Evolutionary conservation across 257 asterid genomes (phyloP), one percentile per base, ranked within the genome.

Genomic region (Striga asiatica): DNA sequence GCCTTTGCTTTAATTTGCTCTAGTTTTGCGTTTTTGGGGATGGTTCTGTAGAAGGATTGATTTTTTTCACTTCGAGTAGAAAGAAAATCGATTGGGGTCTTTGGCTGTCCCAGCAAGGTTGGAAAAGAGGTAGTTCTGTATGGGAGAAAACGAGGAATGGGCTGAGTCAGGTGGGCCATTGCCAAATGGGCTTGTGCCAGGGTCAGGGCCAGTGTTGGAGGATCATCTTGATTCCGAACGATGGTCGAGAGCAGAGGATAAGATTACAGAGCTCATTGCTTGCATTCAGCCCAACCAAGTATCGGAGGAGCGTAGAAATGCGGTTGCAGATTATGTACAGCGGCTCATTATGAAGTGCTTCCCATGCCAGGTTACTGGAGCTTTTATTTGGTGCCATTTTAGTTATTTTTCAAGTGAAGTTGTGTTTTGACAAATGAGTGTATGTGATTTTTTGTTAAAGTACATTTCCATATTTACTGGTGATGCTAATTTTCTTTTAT

Each of bases 101-200:
- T 53, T 52, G 38, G 62, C 28, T 12, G 61, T 47, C 41, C 54
- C 43, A 21, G 50, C 31, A 58, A 13, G 61, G 71, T 67, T 54
- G 68, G 62, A 17, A 39, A 56, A 53, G 70, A 70, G 58, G 70
- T 66, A 17, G 66, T 64, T 50, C 78, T 73, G 69, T 67, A 91
- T 91, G 98, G 98, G 96, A 61, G 98, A 82, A 59, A 77, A 70
- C 72, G 95, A 76, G 73, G 88, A 65, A 77, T 77, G 92, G 95
- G 76, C 72, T 51, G 88, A 80, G 80, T 72, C 81, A 57, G 76
- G 68, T 66, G 93, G 83, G 81, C 81, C 66, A 1, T 68, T 74
- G 66, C 94, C 85, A 1, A 85, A 79, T 54, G 97, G 98, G 71
- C 77, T 91, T 23, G 64, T 82, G 81, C 84, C 80, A 16, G 79